phyloP scores from a whole-genome alignment of 768 basidiomycete genomes.

The Mycena floridula region DNA sequence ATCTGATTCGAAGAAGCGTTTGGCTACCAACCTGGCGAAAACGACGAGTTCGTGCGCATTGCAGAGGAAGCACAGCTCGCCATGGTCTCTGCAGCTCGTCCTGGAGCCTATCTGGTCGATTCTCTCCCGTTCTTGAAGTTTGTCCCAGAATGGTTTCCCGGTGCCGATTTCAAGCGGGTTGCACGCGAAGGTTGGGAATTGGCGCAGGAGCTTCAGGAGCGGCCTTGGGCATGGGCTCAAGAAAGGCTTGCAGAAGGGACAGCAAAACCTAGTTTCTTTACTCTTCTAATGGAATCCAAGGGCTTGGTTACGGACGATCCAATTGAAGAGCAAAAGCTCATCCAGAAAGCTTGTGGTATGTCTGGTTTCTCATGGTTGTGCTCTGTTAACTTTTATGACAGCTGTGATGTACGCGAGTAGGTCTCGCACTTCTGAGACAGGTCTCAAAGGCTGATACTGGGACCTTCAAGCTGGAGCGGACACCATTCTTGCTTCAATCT shows the following conservation, averaged over 20 bases:
- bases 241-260: constrained; percentile 9
- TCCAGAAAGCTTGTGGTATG: constrained; percentile 37
- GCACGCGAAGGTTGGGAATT: constrained; percentile 14
- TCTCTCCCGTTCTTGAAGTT: constrained; percentile 23
- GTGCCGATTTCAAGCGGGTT: constrained; percentile 28
- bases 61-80: constrained; percentile 23
- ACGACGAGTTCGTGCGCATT: constrained; percentile 11
- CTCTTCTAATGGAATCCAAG: constrained; percentile 16
- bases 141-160: constrained; percentile 35
- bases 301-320: constrained; percentile 22
- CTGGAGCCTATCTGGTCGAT: constrained; percentile 33
- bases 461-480: constrained; percentile 6
- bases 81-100: neutral
- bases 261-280: constrained; percentile 13
- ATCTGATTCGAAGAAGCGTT: constrained; percentile 20
- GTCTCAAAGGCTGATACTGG: neutral
- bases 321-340: constrained; percentile 26
- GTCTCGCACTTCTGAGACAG: constrained; percentile 3
- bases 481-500: constrained; percentile 7
- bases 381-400: too few species aligned
- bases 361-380: too few species aligned
- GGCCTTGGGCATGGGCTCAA: constrained; percentile 12
- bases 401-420: constrained; percentile 39
- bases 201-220: constrained; percentile 3
- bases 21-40: constrained; percentile 10